Conservation (phyloP, 805 yeast species). For the Wickerhamomyces hampshirensis region DNA sequence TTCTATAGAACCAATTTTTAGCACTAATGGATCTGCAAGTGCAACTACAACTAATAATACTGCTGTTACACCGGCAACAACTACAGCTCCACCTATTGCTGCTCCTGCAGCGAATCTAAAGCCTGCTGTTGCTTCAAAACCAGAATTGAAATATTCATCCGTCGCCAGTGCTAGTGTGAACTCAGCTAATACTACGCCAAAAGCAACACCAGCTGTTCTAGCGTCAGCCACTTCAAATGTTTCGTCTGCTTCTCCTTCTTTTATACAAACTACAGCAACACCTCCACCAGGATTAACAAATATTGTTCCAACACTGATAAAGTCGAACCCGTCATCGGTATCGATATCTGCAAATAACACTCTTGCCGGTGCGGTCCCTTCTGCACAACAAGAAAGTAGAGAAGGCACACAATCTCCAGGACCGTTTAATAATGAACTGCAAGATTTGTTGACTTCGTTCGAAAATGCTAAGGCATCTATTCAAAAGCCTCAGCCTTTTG, state of each 20-base stretch:
- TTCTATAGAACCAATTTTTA: no score
- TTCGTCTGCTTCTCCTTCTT: conserved; percentile 11
- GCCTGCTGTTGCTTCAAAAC: conserved; percentile 54
- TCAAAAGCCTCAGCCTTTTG: conserved; percentile 47
- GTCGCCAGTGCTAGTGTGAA: conserved; percentile 28
- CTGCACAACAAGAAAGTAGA: conserved; percentile 2
- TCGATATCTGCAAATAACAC: neutral
- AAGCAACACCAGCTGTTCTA: conserved; percentile 14
- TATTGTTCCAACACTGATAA: neutral
- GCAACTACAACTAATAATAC: no score
- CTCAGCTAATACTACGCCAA: conserved; percentile 18
- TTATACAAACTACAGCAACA: neutral
- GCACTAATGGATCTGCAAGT: no score
- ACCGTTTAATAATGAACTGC: conserved; percentile 12
- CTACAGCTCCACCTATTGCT: conserved; percentile 3
- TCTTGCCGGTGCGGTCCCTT: neutral
- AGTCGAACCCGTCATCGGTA: neutral
- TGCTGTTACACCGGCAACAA: neutral
- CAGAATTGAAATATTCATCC: conserved; percentile 51
- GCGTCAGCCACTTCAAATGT: conserved; percentile 2
- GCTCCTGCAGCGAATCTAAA: conserved; percentile 29
- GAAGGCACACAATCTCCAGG: no score
- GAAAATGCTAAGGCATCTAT: conserved; percentile 37
- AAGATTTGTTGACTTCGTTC: conserved; percentile 24
- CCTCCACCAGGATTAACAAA: conserved; percentile 2